Evolutionary conservation across 2,329 filamentous ascomycete species (phyloP), one percentile per base, ranked within the genome.

Genomic region (Chrysosporium keratinophilum): DNA sequence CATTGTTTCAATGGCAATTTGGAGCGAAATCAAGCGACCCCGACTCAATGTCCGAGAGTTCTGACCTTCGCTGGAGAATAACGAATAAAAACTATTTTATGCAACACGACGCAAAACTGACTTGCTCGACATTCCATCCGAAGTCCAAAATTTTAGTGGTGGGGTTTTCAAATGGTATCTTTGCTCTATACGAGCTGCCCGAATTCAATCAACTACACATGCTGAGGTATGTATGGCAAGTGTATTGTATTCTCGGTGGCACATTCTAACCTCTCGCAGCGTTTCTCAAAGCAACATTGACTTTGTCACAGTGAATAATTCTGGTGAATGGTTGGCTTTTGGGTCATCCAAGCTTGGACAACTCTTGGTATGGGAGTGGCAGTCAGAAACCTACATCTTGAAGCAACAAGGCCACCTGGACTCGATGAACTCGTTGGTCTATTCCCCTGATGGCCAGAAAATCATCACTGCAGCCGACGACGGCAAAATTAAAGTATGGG

Each of bases 361-460:
- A 67, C 76, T 98, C n/a, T 74, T 98, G 3, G 93, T 98, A 3
- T 98, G 93, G 93, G 93, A 98, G 69, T 98, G 94, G 90, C 91
- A 97, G 67, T 98, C 93, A 0, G 94, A 98, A 70, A 97, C 91
- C 5, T 98, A 98, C 69, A 94, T 98, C 55, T 76, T 98, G 46
- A 98, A 98, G 71, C 93, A 98, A 66, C 93, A 97, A 69, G 93
- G 91, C 0, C 93, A 98, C 70, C 90, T 95, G 60, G 93, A 98
- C 67, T 86, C 88, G 1, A 90, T 97, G 81, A 97, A 97, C 69
- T 81, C 89, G 0, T 76, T 98, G 3, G 85, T 87, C 7, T 98
- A 97, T 70, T 91, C 93, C 4, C 90, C 93, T 0, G 91, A 96
- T 64, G 91, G 93, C 3, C 88, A 95, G 64, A 84, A 87, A 39